These are phyloP conservation scores for Daldinia caldariorum DNA, from an alignment of 495 filamentous ascomycete genomes.

Conservation along the genomic window DNA sequence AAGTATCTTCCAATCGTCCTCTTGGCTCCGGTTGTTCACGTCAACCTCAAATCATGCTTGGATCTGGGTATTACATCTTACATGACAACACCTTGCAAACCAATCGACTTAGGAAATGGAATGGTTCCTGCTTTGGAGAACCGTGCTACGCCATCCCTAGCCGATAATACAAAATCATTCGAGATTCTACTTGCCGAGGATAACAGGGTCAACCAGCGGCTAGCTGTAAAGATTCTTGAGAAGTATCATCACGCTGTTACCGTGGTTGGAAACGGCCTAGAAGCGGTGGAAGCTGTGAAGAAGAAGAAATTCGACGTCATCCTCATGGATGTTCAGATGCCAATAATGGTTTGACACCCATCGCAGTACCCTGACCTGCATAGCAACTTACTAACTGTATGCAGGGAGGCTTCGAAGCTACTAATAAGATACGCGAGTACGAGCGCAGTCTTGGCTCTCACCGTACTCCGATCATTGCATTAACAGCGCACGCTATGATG, in stretches of 20 bases:
- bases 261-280: slow-evolving; percentile 93
- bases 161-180: slow-evolving; percentile 94
- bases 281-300: slow-evolving; percentile 90
- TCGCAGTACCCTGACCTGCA: not conserved
- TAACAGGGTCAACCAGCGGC: slow-evolving; percentile 95
- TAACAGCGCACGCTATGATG: slow-evolving; percentile 99
- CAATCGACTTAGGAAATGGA: slow-evolving; percentile 96
- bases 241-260: slow-evolving; percentile 98
- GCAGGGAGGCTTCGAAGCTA: slow-evolving; percentile 96
- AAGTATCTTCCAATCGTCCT: slow-evolving; percentile 98
- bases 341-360: slow-evolving; percentile 76
- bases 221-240: slow-evolving; percentile 96
- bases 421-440: slow-evolving; percentile 94
- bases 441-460: slow-evolving; percentile 80
- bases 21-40: slow-evolving; percentile 87
- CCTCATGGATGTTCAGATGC: slow-evolving; percentile 99
- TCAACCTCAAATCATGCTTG: slow-evolving; percentile 92
- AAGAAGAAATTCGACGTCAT: slow-evolving; percentile 94
- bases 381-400: slow-evolving; percentile 44
- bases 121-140: slow-evolving; percentile 98
- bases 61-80: slow-evolving; percentile 97
- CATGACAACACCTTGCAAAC: slow-evolving; percentile 96
- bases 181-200: slow-evolving; percentile 97
- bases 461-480: slow-evolving; percentile 93
- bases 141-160: slow-evolving; percentile 87